Conservation (phyloP, 345 rosid genomes). For the Ceriops tagal region DNA sequence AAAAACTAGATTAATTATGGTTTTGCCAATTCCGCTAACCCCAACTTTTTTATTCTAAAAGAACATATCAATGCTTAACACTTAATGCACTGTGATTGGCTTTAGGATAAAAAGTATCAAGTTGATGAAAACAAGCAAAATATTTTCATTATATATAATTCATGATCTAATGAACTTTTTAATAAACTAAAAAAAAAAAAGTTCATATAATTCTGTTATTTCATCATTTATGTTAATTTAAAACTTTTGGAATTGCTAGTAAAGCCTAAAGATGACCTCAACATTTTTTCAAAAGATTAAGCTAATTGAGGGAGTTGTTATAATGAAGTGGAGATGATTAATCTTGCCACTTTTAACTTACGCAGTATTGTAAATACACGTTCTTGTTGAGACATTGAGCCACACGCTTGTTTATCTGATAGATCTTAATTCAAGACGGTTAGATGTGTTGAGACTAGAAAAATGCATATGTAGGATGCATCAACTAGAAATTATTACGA, state of each 20-base stretch:
- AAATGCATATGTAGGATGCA: constrained; percentile 11
- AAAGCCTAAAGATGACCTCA: not conserved
- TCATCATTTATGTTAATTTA: constrained; percentile 8
- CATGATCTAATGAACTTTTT: too few species aligned
- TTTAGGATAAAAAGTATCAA: constrained; percentile 11
- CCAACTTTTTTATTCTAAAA: not conserved
- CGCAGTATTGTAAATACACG: not conserved
- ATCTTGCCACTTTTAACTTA: constrained; percentile 4
- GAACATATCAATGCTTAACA: constrained; percentile 25
- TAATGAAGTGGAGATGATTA: constrained; percentile 29
- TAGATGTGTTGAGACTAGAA: constrained; percentile 13
- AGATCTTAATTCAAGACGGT: constrained; percentile 13
- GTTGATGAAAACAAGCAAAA: too few species aligned
- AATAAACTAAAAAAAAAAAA: not conserved
- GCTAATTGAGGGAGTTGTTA: constrained; percentile 12
- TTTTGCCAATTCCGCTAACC: not conserved
- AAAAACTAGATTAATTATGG: not conserved
- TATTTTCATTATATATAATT: too few species aligned
- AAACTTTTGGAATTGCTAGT: not conserved
- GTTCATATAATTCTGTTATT: constrained; percentile 14
- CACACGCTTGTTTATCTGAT: constrained; percentile 28
- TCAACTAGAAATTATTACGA: constrained; percentile 27
- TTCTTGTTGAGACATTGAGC: constrained; percentile 11
- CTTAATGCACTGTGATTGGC: constrained; percentile 23
- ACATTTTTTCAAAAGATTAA: constrained; percentile 8